These are phyloP conservation scores for Babjeviella inositovora DNA, from an alignment of 805 yeast species.

Conservation along the genomic window DNA sequence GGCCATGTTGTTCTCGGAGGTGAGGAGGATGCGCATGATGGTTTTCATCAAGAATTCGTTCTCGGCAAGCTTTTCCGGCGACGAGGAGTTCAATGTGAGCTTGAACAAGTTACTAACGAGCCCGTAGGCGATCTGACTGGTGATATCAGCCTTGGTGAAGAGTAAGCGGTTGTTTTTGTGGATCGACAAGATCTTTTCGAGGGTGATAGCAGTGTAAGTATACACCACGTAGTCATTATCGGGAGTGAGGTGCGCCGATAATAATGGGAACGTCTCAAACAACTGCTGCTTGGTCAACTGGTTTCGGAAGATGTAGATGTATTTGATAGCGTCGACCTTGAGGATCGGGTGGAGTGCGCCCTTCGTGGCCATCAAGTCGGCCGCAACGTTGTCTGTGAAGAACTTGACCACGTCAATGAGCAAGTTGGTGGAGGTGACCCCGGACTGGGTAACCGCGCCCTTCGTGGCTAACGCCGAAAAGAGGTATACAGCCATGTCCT, in stretches of 20 bases:
- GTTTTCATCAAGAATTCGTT: constrained; percentile 89
- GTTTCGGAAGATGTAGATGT: constrained; percentile 77
- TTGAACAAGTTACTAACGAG: constrained; percentile 51
- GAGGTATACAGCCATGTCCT: constrained; percentile 74
- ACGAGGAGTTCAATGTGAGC: constrained; percentile 39
- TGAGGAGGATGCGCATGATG: constrained; percentile 64
- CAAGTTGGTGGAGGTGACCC: constrained; percentile 76
- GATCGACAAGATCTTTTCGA: constrained; percentile 75
- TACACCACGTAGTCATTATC: constrained; percentile 62
- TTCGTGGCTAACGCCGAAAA: constrained; percentile 85
- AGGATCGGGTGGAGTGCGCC: constrained; percentile 54
- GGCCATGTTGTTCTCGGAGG: constrained; percentile 51
- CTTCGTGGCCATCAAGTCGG: constrained; percentile 43
- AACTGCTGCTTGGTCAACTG: constrained; percentile 83
- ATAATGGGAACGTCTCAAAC: constrained; percentile 60
- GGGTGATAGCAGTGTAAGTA: constrained; percentile 86
- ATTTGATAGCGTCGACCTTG: constrained; percentile 86
- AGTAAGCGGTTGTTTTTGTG: constrained; percentile 35
- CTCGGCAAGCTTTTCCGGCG: constrained; percentile 88
- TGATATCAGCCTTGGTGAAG: constrained; percentile 61
- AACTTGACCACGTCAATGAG: constrained; percentile 78
- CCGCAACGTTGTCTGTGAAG: constrained; percentile 67
- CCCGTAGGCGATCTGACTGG: constrained; percentile 37
- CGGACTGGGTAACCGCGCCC: constrained; percentile 74
- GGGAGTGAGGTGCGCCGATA: constrained; percentile 54